Base-by-base conservation (phyloP, 2,329 filamentous ascomycete genomes). In the Diplodia seriata region DNA sequence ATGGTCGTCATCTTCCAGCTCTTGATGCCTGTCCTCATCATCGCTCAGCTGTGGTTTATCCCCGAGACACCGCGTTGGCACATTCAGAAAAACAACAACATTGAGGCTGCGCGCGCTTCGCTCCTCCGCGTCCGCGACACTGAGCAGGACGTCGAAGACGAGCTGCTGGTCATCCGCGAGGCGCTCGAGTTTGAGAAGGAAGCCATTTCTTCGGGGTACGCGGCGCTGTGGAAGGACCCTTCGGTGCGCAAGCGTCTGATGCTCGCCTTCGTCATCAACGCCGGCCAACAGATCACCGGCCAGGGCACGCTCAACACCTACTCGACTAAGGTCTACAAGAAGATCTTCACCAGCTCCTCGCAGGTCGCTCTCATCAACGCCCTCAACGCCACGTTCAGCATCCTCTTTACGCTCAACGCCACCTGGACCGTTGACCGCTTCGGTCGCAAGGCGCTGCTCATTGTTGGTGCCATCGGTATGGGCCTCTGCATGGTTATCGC, bases 231-330 rank as follows among this genome's bases (percentile, higher is more conserved):
- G 87, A 90, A 89, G 76, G 90, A 91, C 77, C 84, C 83, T 49
- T 90, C 89, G 14, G 80, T 91, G 54, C 85, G 90, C 72, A 90
- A 88, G 81, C 86, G 90, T 65, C 84, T 92, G 71, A 79, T 83
- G 54, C 84, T 92, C 36, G 89, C 89, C 29, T 85, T 90, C 71
- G 78, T 90, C 59, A 79, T 92, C 77, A 92, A 92, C 75, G 84
- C 89, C 55, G 89, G 89, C 55, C 90, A 91, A 77, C 90, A 92
- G 76, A 83, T 92, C 50, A 90, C 89, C 5, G 90, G 90, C 23
- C 90, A 92, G 77, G 90, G 90, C 70, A 89, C 89, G 1, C 83
- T 92, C 71, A 92, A 91, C 83, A 85, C 86, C 3, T 92, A 92
- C 82, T 89, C 86, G 23, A 90, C 89, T n/a, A 86, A 87, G 72